Percentiles rank a stretch among this genome's conserved stretches.
These are phyloP conservation scores for Allium fistulosum DNA, from an alignment of 106 monocot species.

Conservation along the genomic window DNA sequence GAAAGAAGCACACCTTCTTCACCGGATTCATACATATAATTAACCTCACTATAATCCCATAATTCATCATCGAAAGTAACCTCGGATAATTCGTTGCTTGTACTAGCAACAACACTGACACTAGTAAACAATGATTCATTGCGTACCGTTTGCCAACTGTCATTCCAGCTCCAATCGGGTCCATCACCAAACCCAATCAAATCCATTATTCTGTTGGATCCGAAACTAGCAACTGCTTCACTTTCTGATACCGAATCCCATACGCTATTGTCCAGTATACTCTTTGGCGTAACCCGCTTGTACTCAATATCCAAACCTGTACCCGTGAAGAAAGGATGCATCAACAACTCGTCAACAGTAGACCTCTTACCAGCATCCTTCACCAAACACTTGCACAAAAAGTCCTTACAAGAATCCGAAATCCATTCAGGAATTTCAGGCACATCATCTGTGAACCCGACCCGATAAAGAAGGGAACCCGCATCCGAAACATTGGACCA, in stretches of 20 bases:
- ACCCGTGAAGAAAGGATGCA: constrained; percentile 37
- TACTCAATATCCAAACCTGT: neutral
- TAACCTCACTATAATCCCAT: neutral
- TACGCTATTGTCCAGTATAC: constrained; percentile 40
- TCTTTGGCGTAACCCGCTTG: constrained; percentile 54
- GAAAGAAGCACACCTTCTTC: no score
- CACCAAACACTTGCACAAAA: constrained; percentile 31
- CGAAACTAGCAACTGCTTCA: constrained; percentile 5
- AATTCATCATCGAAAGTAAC: neutral
- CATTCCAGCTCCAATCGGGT: constrained; percentile 30
- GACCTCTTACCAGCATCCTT: constrained; percentile 32
- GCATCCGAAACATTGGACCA: constrained; percentile 29
- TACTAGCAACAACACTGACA: no score
- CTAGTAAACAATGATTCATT: neutral
- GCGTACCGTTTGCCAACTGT: constrained; percentile 12
- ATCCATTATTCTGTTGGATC: constrained; percentile 2
- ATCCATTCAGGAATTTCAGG: constrained; percentile 22
- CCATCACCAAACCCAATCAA: neutral
- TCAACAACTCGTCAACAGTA: constrained; percentile 44
- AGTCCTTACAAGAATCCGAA: constrained; percentile 33
- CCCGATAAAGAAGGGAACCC: constrained; percentile 27
- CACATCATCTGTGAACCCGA: constrained; percentile 31
- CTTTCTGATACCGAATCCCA: constrained; percentile 44
- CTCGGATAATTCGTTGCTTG: neutral
- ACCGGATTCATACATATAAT: no score